These are phyloP conservation scores for Heliocybe sulcata DNA, from an alignment of 1,284 basidiomycete genomes.

Conservation along the genomic window DNA sequence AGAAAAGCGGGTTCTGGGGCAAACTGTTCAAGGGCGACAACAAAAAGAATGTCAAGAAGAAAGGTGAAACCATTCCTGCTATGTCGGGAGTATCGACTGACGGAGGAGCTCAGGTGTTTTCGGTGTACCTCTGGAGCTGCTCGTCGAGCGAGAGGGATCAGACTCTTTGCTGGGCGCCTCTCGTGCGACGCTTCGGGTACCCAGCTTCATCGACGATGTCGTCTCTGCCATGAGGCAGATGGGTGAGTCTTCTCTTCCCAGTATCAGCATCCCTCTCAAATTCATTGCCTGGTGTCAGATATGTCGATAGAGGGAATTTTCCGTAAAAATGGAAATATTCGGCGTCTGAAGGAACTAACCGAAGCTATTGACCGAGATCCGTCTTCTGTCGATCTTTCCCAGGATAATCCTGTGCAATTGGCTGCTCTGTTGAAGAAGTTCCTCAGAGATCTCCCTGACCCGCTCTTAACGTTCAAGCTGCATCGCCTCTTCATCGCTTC, in stretches of 20 bases:
- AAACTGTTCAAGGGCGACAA: slow-evolving; percentile 90
- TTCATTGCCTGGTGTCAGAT: slow-evolving; percentile 42
- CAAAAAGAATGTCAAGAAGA: slow-evolving; percentile 89
- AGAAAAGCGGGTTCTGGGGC: slow-evolving; percentile 96
- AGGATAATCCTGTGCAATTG: slow-evolving; percentile 96
- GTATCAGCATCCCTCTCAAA: slow-evolving; percentile 1
- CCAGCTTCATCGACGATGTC: slow-evolving; percentile 97
- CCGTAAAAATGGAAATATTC: slow-evolving; percentile 97
- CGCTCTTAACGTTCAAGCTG: slow-evolving; percentile 90
- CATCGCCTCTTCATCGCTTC: slow-evolving; percentile 87
- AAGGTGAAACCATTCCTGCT: slow-evolving; percentile 48
- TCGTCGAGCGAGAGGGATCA: slow-evolving; percentile 93
- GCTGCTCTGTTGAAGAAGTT: slow-evolving; percentile 97
- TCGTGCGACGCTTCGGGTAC: slow-evolving; percentile 81
- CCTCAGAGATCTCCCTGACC: slow-evolving; percentile 93
- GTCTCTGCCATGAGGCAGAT: slow-evolving; percentile 98
- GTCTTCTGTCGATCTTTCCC: slow-evolving; percentile 81
- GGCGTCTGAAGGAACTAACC: slow-evolving; percentile 83
- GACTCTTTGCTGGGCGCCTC: slow-evolving; percentile 91
- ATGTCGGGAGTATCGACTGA: background rate
- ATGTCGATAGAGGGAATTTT: slow-evolving; percentile 99
- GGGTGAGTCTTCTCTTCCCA: slow-evolving; percentile 55
- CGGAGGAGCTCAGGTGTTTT: slow-evolving; percentile 62
- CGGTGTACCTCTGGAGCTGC: slow-evolving; percentile 85
- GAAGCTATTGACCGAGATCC: slow-evolving; percentile 94